Evolutionary conservation across 805 yeast species (phyloP), one percentile per base, ranked within the genome.

Genomic region (Starmera amethionina): DNA sequence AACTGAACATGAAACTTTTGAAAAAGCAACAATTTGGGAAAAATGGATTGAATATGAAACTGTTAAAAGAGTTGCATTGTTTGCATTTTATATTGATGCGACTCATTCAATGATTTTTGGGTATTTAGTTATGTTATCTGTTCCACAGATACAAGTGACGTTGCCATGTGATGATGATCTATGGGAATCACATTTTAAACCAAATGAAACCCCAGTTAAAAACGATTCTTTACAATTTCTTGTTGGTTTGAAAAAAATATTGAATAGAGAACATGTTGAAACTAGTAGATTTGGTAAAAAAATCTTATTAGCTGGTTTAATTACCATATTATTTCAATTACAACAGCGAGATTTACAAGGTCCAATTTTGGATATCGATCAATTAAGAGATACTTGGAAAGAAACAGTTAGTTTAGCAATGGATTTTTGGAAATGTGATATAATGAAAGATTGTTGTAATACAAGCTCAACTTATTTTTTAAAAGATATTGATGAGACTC

Each of bases 11-110:
- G 55, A 49, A 18, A 41, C 48, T 8, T 50, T 54, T 19, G 43
- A 72, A 55, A 45, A 58, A 35, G 52, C 50, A 5, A 52, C 62
- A 2, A 61, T 79, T 52, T 71, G 76, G 73, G 50, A 69, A 59
- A 67, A 72, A 47, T 86, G 95, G 95, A 79, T 86, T 12, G 86
- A 83, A 40, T 75, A 77, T 33, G 96, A 86, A 59, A 73, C 79
- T 37, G 67, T 83, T 68, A 86, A 86, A 55, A 62, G 96, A 42
- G 72, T 82, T 2, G 84, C 94, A 1, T 75, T 79, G 43, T 76
- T 83, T 77, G 87, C 94, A 12, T 87, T 86, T 55, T 82, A 81
- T 54, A 67, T 82, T 51, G 96, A 86, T 59, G 78, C 82, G 2
- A 71, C 80, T 3, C 94, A 87, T 62, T 82, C 87, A 32, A 75